Conservation (phyloP, 768 basidiomycete species). For the Kwoniella botswanensis region DNA sequence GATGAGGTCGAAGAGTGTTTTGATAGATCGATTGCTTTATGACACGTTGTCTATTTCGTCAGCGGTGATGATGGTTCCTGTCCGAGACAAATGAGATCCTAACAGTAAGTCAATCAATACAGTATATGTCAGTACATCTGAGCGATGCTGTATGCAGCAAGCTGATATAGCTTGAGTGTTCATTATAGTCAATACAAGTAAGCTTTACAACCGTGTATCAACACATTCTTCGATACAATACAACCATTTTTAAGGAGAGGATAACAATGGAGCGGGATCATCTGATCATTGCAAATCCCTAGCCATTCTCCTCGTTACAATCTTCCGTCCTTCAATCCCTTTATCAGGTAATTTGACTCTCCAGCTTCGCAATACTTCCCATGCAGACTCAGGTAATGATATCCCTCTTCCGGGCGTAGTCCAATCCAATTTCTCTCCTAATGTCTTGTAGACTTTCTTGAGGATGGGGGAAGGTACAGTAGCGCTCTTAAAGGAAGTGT, state of each 20-base stretch:
- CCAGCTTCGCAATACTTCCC: slow-evolving; percentile 21
- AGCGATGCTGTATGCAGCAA: too few species aligned
- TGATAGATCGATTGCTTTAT: too few species aligned
- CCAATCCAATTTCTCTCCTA: slow-evolving; percentile 15
- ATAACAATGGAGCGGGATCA: neutral
- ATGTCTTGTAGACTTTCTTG: slow-evolving; percentile 15
- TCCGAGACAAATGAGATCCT: too few species aligned
- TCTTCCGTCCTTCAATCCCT: slow-evolving; percentile 6
- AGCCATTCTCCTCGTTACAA: slow-evolving; percentile 23
- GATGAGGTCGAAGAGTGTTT: too few species aligned
- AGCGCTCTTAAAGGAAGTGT: slow-evolving; percentile 13
- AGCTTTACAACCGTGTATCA: neutral
- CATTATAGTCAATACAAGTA: neutral
- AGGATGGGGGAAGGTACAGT: slow-evolving; percentile 14
- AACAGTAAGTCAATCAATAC: neutral
- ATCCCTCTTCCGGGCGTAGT: slow-evolving; percentile 4
- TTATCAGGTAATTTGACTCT: slow-evolving; percentile 22
- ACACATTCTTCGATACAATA: neutral
- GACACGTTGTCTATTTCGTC: too few species aligned
- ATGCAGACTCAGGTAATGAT: slow-evolving; percentile 16
- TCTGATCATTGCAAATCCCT: neutral
- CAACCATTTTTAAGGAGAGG: too few species aligned
- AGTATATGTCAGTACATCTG: neutral
- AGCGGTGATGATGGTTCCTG: too few species aligned
- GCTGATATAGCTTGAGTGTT: neutral